Evolutionary conservation across 306 rosid species (phyloP).

Genomic region (Gynostemma pentaphyllum): DNA sequence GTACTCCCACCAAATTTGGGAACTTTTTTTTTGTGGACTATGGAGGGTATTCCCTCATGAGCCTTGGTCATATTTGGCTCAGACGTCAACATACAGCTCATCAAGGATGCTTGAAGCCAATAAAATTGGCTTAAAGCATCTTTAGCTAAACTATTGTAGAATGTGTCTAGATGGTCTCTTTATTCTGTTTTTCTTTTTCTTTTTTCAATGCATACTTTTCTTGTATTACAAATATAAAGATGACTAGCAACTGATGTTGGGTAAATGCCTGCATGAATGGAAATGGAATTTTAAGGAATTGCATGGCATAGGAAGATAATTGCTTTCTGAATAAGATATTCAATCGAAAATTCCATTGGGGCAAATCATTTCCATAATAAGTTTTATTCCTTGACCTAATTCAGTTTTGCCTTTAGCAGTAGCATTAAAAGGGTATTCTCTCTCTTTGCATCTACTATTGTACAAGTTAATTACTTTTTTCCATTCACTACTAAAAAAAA

Average conservation of each 20-base stretch:
- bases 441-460: conserved; percentile 11
- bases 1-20: too few species aligned
- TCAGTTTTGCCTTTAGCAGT: not conserved
- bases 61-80: too few species aligned
- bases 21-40: too few species aligned
- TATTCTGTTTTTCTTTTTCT: not conserved
- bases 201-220: not conserved
- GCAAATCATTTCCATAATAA: not conserved
- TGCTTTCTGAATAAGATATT: not conserved
- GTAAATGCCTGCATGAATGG: not conserved
- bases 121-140: too few species aligned
- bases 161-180: too few species aligned
- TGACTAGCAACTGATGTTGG: not conserved
- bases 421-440: not conserved
- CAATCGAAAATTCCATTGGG: not conserved
- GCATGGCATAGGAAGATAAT: not conserved
- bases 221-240: not conserved
- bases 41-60: too few species aligned
- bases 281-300: not conserved
- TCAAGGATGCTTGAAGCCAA: too few species aligned
- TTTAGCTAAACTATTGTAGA: too few species aligned
- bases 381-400: not conserved
- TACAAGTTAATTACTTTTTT: not conserved
- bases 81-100: too few species aligned
- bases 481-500: conserved; percentile 1